Percentiles rank a stretch among this genome's conserved stretches.
Evolutionary conservation across 2,329 filamentous ascomycete species (phyloP).

Genomic region (Pochonia chlamydosporia): DNA sequence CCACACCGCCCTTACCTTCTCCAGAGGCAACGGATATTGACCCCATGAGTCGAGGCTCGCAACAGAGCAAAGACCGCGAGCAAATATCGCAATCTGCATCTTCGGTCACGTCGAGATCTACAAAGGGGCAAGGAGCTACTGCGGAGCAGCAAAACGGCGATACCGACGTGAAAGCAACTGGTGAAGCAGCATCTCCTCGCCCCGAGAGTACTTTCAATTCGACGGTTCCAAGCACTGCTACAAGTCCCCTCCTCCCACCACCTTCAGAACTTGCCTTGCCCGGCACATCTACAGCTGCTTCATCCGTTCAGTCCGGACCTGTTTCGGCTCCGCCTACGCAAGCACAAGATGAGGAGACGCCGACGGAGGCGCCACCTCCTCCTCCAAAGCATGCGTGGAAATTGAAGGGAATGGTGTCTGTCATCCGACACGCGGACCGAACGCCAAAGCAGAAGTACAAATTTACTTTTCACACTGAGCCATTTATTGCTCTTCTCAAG

Average conservation of each 20-base stretch:
- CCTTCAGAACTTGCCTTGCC: conserved; percentile 24
- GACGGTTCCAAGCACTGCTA: conserved; percentile 28
- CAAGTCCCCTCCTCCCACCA: conserved; percentile 29
- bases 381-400: conserved; percentile 93
- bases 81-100: conserved; percentile 15
- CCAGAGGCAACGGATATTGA: conserved; percentile 39
- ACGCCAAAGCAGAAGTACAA: conserved; percentile 99
- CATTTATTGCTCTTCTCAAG: conserved; percentile 90
- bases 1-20: conserved; percentile 49
- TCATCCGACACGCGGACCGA: conserved; percentile 92
- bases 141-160: conserved; percentile 21
- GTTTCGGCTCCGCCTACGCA: conserved; percentile 15
- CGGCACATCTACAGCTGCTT: conserved; percentile 25
- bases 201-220: conserved; percentile 25
- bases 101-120: conserved; percentile 20
- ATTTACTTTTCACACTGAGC: conserved; percentile 95
- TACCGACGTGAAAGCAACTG: conserved; percentile 15
- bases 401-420: conserved; percentile 93
- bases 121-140: conserved; percentile 15
- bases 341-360: conserved; percentile 31
- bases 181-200: conserved; percentile 25
- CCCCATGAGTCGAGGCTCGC: conserved; percentile 28
- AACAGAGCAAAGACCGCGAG: conserved; percentile 35
- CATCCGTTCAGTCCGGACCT: conserved; percentile 30
- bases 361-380: conserved; percentile 62